Base-by-base conservation (phyloP, 495 filamentous ascomycete genomes). In the Annulohypoxylon nitens region DNA sequence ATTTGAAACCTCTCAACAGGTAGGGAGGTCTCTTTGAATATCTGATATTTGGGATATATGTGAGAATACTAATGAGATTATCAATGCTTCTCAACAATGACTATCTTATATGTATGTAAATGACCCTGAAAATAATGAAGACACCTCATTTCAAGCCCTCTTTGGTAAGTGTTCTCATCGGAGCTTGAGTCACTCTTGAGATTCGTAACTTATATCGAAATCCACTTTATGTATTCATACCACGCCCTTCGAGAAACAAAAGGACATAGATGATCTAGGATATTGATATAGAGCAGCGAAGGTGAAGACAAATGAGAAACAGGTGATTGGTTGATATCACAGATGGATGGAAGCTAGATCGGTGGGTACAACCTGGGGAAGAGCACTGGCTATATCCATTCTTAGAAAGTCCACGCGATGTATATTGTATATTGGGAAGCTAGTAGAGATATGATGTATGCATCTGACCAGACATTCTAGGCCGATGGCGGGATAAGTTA, bases 361-460 rank as follows among this genome's bases (percentile, higher is more conserved):
- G 62, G 63, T 67, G 59, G 43, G 47, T 26, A 75, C 14, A 55
- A 25, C 34, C 53, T 58, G 16, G 57, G 12, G 57, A 54, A 61
- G 48, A 26, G 18, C 8, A 36, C 39, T 51, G 30, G 23, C 57
- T 63, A 43, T 54, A 37, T 59, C 72, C 16, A 34, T 67, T 68
- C 8, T 67, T 33, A 68, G 72, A 64, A 75, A 60, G 72, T 75
- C 72, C 72, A 75, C 54, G 50, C 72, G 72, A 67, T 37, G 20
- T 18, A 43, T 8, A 30, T 36, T 51, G 43, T 25, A 18, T 7
- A 55, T 36, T 8, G 18, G 16, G 9, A 36, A 47, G 14, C 50
- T 57, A 33, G 16, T 11, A 37, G 23, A 10, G 26, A 51, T 11
- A 65, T n/a, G 6, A 36, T 18, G 12, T 12, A 30, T 30, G 20